Percentiles rank a stretch among this genome's conserved stretches.
These are phyloP conservation scores for Chlorella sp. DNA, from an alignment of 139 green algal genomes.

Conservation along the genomic window DNA sequence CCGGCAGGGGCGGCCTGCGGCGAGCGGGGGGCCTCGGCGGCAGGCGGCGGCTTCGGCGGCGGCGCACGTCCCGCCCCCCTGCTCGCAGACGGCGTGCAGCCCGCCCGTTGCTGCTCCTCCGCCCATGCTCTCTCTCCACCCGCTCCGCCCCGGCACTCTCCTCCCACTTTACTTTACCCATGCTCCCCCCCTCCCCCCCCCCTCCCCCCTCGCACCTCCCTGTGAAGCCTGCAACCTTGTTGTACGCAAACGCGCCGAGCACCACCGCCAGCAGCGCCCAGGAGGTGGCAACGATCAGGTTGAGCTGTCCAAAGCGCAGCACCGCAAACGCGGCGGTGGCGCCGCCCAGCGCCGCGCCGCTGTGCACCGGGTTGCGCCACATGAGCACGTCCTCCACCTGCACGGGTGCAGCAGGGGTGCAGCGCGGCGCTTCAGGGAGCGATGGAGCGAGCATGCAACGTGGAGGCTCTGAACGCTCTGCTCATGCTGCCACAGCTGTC, in stretches of 20 bases:
- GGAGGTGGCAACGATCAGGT: constrained; percentile 27
- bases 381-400: constrained; percentile 66
- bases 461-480: too few relatives aligned
- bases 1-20: constrained; percentile 36
- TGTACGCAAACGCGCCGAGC: constrained; percentile 40
- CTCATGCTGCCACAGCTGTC: too few relatives aligned
- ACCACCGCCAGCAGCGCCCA: constrained; percentile 34
- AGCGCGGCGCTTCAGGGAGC: too few relatives aligned
- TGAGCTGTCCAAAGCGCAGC: constrained; percentile 32
- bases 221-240: constrained; percentile 40
- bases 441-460: too few relatives aligned
- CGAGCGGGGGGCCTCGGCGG: not conserved
- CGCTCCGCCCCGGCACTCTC: constrained; percentile 12
- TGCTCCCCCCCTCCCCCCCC: too few relatives aligned
- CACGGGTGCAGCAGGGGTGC: too few relatives aligned
- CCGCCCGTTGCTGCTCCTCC: not conserved
- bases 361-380: constrained; percentile 51
- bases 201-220: constrained; percentile 19
- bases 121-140: not conserved
- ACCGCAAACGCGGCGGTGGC: constrained; percentile 47
- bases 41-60: not conserved
- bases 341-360: constrained; percentile 39
- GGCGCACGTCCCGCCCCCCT: too few relatives aligned
- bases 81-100: not conserved
- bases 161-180: not conserved